Conservation (phyloP, 2,329 filamentous ascomycete species). For the Arthrinium puccinioides region DNA sequence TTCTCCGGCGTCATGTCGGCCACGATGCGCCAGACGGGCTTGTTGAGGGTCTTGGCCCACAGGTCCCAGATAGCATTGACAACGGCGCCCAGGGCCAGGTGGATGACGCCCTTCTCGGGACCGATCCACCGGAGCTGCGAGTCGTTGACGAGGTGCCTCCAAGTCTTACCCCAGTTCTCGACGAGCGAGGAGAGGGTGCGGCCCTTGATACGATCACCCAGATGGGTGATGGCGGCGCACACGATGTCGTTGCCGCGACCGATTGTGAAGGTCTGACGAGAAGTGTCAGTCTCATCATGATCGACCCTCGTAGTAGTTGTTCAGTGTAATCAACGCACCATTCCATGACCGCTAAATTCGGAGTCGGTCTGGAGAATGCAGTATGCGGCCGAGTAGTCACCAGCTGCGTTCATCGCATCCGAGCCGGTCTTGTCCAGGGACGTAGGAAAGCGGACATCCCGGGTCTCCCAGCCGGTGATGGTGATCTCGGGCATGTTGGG, state of each 20-base stretch:
- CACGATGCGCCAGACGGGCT: conserved; percentile 87
- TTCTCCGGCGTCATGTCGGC: conserved; percentile 86
- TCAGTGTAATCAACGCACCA: conserved; percentile 42
- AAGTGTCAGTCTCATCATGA: background rate
- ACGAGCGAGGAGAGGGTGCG: conserved; percentile 72
- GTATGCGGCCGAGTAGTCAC: conserved; percentile 92
- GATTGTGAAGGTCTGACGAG: conserved; percentile 63
- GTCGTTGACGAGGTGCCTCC: conserved; percentile 87
- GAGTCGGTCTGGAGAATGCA: conserved; percentile 83
- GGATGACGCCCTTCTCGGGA: conserved; percentile 89
- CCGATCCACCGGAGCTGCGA: conserved; percentile 90
- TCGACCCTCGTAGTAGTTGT: background rate
- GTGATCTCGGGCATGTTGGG: conserved; percentile 49
- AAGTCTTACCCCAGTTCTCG: conserved; percentile 77
- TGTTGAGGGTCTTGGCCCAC: conserved; percentile 81
- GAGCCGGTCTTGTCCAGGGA: conserved; percentile 94
- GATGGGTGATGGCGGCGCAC: conserved; percentile 72
- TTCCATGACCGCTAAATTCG: conserved; percentile 64
- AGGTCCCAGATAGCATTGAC: conserved; percentile 93
- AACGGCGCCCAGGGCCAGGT: conserved; percentile 81
- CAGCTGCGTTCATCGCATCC: conserved; percentile 92
- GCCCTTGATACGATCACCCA: conserved; percentile 69
- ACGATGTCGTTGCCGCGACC: conserved; percentile 90
- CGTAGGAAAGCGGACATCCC: conserved; percentile 78
- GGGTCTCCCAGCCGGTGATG: conserved; percentile 64